A percentile compares a stretch with the other conserved stretches of the same genome.
Evolutionary conservation across 257 asterid genomes (phyloP).

Genomic region (Dorcoceras hygrometricum): DNA sequence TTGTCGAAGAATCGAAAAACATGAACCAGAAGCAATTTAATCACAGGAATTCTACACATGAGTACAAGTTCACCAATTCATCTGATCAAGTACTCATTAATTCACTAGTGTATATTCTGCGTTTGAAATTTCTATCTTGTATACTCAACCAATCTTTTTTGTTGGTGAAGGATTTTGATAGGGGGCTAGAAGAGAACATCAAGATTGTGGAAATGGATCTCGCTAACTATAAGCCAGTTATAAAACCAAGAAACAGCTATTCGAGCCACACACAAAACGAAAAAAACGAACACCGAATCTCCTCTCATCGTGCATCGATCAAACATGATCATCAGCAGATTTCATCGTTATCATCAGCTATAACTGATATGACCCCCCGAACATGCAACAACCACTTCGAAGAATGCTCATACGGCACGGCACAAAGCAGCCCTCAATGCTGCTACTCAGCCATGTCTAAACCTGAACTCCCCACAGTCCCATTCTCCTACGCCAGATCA

Average conservation of each 20-base stretch:
- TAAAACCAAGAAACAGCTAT: slow-evolving; percentile 60
- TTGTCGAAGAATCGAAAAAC: slow-evolving; percentile 41
- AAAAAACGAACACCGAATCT: slow-evolving; percentile 36
- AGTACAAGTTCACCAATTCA: slow-evolving; percentile 36
- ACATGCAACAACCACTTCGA: slow-evolving; percentile 69
- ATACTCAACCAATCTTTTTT: neutral
- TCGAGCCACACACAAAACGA: slow-evolving; percentile 53
- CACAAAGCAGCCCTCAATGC: slow-evolving; percentile 82
- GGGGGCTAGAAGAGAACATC: slow-evolving; percentile 66
- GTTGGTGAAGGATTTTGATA: slow-evolving; percentile 47
- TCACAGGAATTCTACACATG: slow-evolving; percentile 71
- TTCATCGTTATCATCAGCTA: slow-evolving; percentile 62
- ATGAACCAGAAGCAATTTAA: slow-evolving; percentile 43
- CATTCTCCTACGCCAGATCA: slow-evolving; percentile 47
- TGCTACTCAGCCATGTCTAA: slow-evolving; percentile 51
- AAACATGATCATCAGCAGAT: slow-evolving; percentile 53
- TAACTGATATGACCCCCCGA: slow-evolving; percentile 67
- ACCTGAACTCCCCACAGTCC: slow-evolving; percentile 44
- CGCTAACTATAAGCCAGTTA: slow-evolving; percentile 55
- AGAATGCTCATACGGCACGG: slow-evolving; percentile 53
- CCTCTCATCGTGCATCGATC: slow-evolving; percentile 29
- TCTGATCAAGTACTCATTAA: no score
- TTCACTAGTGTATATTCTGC: no score
- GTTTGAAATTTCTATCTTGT: neutral
- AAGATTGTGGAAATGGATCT: slow-evolving; percentile 93